A percentile compares a stretch with the other conserved stretches of the same genome.
These are phyloP conservation scores for Pyrus hybrid DNA, from an alignment of 331 rosid genomes.

Conservation along the genomic window DNA sequence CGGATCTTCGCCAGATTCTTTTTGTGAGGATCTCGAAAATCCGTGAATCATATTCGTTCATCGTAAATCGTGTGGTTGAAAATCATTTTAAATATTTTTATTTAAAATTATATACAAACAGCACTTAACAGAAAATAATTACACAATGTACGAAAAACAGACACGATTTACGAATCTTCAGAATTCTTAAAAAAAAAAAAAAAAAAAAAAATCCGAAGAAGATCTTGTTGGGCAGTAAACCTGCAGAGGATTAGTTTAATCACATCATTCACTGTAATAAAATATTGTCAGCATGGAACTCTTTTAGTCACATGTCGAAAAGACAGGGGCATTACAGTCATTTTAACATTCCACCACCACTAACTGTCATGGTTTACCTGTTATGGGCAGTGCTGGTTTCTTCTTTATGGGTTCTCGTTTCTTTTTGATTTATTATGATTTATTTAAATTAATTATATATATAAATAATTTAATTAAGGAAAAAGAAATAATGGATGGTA, in stretches of 20 bases:
- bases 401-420: not conserved
- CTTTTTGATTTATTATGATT: too few species aligned
- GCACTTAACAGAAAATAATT: fast-evolving
- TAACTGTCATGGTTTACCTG: not conserved
- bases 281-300: not conserved
- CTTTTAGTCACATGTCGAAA: slow-evolving; percentile 16
- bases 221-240: too few species aligned
- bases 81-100: too few species aligned
- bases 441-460: too few species aligned
- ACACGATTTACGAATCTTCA: fast-evolving
- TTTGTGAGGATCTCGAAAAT: too few species aligned
- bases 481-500: slow-evolving; percentile 3
- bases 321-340: slow-evolving; percentile 19
- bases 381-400: not conserved
- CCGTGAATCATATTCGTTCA: too few species aligned
- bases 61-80: fast-evolving
- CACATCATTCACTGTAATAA: slow-evolving; percentile 6
- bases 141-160: too few species aligned
- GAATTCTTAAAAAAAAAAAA: too few species aligned
- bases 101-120: too few species aligned
- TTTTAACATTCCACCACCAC: not conserved
- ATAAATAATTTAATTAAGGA: too few species aligned
- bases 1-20: too few species aligned
- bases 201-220: too few species aligned
- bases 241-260: slow-evolving; percentile 22